phyloP scores from a whole-genome alignment of 1,284 basidiomycete genomes.

The Boletellus deceptivus region DNA sequence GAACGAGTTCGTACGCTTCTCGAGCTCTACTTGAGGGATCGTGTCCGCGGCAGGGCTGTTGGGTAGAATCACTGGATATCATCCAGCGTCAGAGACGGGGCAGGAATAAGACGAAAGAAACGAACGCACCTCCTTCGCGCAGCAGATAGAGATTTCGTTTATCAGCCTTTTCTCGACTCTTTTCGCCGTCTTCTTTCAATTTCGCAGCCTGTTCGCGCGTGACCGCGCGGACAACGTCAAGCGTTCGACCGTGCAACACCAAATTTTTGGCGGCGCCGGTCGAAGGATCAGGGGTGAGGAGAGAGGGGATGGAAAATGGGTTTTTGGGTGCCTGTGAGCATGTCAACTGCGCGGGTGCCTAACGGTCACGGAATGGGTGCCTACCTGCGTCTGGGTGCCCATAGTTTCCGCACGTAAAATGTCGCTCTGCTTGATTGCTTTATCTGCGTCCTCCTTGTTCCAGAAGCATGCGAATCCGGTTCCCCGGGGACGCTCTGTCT shows the following conservation, averaged over 20 bases:
- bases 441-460: constrained; percentile 89
- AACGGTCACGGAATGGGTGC: constrained; percentile 17
- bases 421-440: constrained; percentile 80
- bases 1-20: constrained; percentile 81
- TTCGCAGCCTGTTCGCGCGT: constrained; percentile 85
- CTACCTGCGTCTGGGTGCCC: constrained; percentile 36
- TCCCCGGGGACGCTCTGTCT: constrained; percentile 84
- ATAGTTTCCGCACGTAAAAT: constrained; percentile 64
- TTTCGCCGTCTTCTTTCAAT: constrained; percentile 85
- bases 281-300: constrained; percentile 94
- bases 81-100: too few relatives aligned
- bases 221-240: constrained; percentile 90
- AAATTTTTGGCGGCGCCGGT: constrained; percentile 80
- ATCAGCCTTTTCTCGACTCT: constrained; percentile 85
- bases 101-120: too few relatives aligned
- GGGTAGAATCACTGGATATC: constrained; percentile 74
- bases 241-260: constrained; percentile 89
- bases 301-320: constrained; percentile 82
- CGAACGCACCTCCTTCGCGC: constrained; percentile 81
- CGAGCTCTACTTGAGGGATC: constrained; percentile 72
- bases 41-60: constrained; percentile 76
- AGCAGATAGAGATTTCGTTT: constrained; percentile 96
- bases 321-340: constrained; percentile 63
- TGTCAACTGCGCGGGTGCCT: neutral
- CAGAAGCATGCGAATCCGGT: constrained; percentile 98